Percentiles rank a stretch among this genome's conserved stretches.
Conservation (phyloP, 2,329 filamentous ascomycete genomes). For the Cephalotrichum gorgonifer region DNA sequence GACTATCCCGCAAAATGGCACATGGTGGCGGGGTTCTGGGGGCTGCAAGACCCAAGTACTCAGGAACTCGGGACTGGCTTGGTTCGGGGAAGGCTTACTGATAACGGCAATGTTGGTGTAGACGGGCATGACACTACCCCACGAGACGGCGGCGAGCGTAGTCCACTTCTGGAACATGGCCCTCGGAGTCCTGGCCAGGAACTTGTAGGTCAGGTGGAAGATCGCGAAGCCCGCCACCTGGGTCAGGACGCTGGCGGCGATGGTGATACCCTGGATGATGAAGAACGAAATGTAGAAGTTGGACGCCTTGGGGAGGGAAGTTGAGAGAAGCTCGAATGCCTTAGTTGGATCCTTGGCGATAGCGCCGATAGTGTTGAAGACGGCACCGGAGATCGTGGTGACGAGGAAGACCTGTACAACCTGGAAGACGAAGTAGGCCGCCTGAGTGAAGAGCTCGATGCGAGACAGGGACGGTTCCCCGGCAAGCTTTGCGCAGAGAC, state of each 20-base stretch:
- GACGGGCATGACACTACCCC: constrained; percentile 67
- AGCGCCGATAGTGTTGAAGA: constrained; percentile 54
- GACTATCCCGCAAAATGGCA: neutral
- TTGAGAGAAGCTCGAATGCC: constrained; percentile 56
- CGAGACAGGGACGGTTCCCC: constrained; percentile 72
- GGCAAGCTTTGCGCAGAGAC: constrained; percentile 58
- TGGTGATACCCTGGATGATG: constrained; percentile 70
- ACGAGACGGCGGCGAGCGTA: constrained; percentile 56
- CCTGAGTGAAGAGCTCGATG: constrained; percentile 82
- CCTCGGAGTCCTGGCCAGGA: constrained; percentile 66
- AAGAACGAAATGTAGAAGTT: constrained; percentile 94
- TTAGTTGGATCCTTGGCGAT: constrained; percentile 53
- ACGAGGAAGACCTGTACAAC: constrained; percentile 88
- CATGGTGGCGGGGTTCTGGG: too few species aligned
- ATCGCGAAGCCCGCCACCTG: constrained; percentile 57
- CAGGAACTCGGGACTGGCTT: constrained; percentile 9
- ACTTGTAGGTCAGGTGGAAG: constrained; percentile 56
- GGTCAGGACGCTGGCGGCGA: constrained; percentile 63
- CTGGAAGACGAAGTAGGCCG: constrained; percentile 84
- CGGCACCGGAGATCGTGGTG: constrained; percentile 71
- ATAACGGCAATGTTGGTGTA: constrained; percentile 68
- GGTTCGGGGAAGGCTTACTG: constrained; percentile 26
- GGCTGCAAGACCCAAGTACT: too few species aligned
- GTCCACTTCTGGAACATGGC: constrained; percentile 70
- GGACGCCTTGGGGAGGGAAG: constrained; percentile 69